A percentile compares a stretch with the other conserved stretches of the same genome.
Conservation (phyloP, 345 rosid genomes). For the Dipteronia dyeriana region DNA sequence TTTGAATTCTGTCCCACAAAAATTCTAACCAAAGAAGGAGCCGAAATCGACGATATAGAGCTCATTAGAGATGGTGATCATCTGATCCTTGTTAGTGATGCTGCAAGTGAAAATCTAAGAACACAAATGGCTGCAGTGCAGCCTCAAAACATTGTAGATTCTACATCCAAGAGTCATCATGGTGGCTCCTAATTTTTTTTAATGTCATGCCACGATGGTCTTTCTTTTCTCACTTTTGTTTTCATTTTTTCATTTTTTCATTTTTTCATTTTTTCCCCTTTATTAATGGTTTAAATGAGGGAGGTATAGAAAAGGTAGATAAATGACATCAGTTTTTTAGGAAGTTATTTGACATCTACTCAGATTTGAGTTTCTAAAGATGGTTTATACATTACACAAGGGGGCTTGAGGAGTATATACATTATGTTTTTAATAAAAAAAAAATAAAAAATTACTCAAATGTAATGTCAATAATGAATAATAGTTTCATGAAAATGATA, state of each 20-base stretch:
- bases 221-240: neutral
- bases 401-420: neutral
- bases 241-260: neutral
- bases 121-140: slow-evolving; percentile 13
- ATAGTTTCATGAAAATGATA: neutral
- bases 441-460: neutral
- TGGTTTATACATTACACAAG: neutral
- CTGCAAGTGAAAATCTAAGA: neutral
- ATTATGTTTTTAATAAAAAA: neutral
- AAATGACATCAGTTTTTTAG: neutral
- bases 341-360: neutral
- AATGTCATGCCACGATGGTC: neutral
- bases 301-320: neutral
- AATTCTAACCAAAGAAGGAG: slow-evolving; percentile 60
- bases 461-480: neutral
- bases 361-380: neutral
- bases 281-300: neutral
- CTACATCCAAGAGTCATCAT: neutral
- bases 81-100: slow-evolving; percentile 49
- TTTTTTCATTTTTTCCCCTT: neutral
- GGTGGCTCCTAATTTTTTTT: neutral
- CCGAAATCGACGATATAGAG: slow-evolving; percentile 72
- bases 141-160: neutral
- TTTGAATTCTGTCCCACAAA: slow-evolving; percentile 48
- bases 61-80: slow-evolving; percentile 81